These are phyloP conservation scores for Incumbomyces delicatus DNA, from an alignment of 2,329 filamentous ascomycete species.

Conservation along the genomic window DNA sequence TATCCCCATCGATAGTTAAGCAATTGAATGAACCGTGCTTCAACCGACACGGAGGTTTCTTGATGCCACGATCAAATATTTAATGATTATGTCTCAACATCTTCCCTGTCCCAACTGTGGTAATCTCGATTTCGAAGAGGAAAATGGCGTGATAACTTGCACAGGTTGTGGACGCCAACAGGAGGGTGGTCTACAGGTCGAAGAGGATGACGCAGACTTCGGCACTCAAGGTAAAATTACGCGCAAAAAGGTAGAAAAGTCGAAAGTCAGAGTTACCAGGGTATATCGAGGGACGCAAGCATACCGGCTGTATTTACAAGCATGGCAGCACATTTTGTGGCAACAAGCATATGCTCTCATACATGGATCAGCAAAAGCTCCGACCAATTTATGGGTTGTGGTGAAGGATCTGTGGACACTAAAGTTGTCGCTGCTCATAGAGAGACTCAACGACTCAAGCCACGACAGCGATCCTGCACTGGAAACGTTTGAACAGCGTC, in stretches of 20 bases:
- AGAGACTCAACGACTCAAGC: conserved; percentile 18
- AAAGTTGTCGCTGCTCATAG: conserved; percentile 49
- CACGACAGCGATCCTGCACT: background rate
- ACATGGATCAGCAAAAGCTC: conserved; percentile 49
- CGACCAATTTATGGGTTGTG: conserved; percentile 62
- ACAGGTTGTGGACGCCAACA: conserved; percentile 19
- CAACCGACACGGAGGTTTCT: background rate
- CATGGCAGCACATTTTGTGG: conserved; percentile 72
- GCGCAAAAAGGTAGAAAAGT: conserved; percentile 45
- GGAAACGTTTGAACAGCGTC: conserved; percentile 22
- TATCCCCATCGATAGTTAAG: background rate
- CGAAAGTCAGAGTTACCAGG: conserved; percentile 44
- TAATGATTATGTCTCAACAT: background rate
- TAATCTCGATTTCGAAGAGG: conserved; percentile 12
- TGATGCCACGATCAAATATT: background rate
- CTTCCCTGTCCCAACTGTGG: conserved; percentile 15
- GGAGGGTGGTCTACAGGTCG: conserved; percentile 10
- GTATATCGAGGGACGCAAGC: conserved; percentile 56
- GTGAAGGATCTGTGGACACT: conserved; percentile 80
- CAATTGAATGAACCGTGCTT: background rate
- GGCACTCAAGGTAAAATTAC: conserved; percentile 44
- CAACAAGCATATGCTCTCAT: conserved; percentile 71
- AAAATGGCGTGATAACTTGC: conserved; percentile 16
- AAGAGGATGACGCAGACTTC: conserved; percentile 17
- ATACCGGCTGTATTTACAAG: conserved; percentile 70